Evolutionary conservation across 352 stramenopile species (phyloP).

Genomic region (Phytophthora pseudosyringae): DNA sequence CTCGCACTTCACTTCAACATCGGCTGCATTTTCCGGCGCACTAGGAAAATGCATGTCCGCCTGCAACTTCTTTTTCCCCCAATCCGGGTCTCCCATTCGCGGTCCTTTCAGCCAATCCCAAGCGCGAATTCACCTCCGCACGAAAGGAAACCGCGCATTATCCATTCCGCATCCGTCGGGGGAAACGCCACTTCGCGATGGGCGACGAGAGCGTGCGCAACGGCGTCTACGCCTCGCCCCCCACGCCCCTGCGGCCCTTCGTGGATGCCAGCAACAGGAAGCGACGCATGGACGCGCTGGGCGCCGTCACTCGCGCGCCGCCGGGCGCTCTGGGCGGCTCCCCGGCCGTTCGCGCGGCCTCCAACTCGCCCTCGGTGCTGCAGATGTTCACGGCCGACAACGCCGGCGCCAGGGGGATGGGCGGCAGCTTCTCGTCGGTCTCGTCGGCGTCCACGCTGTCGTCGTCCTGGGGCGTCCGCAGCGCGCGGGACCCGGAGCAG

Average conservation of each 20-base stretch:
- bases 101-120: slow-evolving; percentile 11
- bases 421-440: slow-evolving; percentile 27
- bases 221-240: slow-evolving; percentile 13
- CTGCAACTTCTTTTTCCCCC: slow-evolving; percentile 28
- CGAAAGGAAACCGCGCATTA: slow-evolving; percentile 15
- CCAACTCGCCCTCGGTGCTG: slow-evolving; percentile 27
- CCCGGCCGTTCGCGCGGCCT: slow-evolving; percentile 11
- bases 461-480: slow-evolving; percentile 35
- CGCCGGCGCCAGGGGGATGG: neutral
- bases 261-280: slow-evolving; percentile 31
- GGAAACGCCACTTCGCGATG: slow-evolving; percentile 27
- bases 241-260: slow-evolving; percentile 31
- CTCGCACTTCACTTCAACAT: slow-evolving; percentile 20
- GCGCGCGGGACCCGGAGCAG: slow-evolving; percentile 39
- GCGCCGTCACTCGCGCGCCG: slow-evolving; percentile 19
- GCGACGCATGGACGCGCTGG: slow-evolving; percentile 30
- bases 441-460: slow-evolving; percentile 29
- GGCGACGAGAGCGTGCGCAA: slow-evolving; percentile 15
- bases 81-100: slow-evolving; percentile 12
- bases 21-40: neutral
- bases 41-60: slow-evolving; percentile 27
- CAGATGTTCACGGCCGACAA: slow-evolving; percentile 29
- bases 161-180: slow-evolving; percentile 22
- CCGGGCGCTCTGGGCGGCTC: slow-evolving; percentile 14
- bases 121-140: neutral